phyloP scores from a whole-genome alignment of 805 yeast genomes.

The Starmerella stellata region DNA sequence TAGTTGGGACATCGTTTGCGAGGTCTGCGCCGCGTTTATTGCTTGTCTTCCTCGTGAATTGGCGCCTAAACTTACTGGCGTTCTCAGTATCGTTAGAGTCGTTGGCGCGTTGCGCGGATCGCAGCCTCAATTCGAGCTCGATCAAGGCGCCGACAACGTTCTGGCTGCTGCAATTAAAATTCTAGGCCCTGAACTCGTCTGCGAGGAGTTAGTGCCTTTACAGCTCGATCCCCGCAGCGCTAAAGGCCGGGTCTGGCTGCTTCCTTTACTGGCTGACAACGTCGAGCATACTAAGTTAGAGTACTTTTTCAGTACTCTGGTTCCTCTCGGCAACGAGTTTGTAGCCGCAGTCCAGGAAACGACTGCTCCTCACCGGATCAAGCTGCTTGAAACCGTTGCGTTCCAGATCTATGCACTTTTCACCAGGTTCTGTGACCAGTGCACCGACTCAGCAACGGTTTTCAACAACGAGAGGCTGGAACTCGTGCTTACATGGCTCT shows the following conservation, averaged over 20 bases:
- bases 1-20: constrained; percentile 58
- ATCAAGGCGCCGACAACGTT: constrained; percentile 62
- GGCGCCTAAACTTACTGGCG: constrained; percentile 39
- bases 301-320: constrained; percentile 42
- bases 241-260: constrained; percentile 88
- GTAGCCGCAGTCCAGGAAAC: constrained; percentile 17
- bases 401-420: constrained; percentile 87
- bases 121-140: constrained; percentile 41
- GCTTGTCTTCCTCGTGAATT: constrained; percentile 40
- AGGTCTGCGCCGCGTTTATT: constrained; percentile 44
- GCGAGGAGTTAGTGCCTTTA: constrained; percentile 51
- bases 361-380: constrained; percentile 39
- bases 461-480: constrained; percentile 69
- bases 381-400: constrained; percentile 65
- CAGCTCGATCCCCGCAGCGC: constrained; percentile 42
- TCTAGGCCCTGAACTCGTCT: constrained; percentile 72
- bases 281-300: constrained; percentile 52
- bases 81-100: constrained; percentile 34
- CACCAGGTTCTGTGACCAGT: constrained; percentile 77
- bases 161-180: constrained; percentile 61
- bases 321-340: constrained; percentile 37
- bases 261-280: constrained; percentile 78
- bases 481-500: constrained; percentile 50
- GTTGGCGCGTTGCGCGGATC: constrained; percentile 62
- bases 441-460: constrained; percentile 45